These are phyloP conservation scores for Amauroascus verrucosus DNA, from an alignment of 2,329 filamentous ascomycete species.

Conservation along the genomic window DNA sequence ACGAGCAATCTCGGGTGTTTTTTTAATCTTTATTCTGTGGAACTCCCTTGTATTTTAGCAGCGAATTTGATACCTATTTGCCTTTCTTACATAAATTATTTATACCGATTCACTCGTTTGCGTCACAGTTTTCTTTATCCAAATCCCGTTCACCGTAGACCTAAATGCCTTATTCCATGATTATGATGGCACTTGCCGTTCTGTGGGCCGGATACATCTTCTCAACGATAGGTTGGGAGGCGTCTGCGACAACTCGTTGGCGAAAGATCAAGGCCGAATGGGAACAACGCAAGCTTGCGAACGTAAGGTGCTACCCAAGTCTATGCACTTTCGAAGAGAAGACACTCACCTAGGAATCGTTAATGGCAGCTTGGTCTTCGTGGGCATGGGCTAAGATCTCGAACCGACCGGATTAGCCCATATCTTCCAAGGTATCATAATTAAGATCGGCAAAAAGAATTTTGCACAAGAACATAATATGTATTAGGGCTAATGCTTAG, in stretches of 20 bases:
- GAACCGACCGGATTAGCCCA: neutral
- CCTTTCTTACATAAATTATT: neutral
- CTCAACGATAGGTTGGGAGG: neutral
- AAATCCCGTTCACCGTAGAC: neutral
- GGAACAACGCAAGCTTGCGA: neutral
- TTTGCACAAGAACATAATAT: neutral
- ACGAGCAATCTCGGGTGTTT: no score
- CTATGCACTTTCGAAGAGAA: neutral
- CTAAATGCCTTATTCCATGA: conserved; percentile 4
- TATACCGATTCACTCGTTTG: neutral
- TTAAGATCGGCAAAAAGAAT: neutral
- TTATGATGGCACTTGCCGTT: neutral
- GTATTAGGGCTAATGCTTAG: neutral
- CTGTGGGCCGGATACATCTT: conserved; percentile 5
- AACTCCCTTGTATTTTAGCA: neutral
- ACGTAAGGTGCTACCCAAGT: neutral
- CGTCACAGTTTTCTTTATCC: neutral
- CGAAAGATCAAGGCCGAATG: neutral
- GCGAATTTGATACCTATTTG: neutral
- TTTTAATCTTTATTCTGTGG: neutral
- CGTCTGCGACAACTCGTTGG: neutral
- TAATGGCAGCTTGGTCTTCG: neutral
- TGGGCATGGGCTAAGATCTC: neutral
- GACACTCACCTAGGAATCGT: neutral
- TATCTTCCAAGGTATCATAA: neutral